A percentile compares a stretch with the other conserved stretches of the same genome.
Evolutionary conservation across 139 green algal species (phyloP).

Genomic region (Gonium pectorale): DNA sequence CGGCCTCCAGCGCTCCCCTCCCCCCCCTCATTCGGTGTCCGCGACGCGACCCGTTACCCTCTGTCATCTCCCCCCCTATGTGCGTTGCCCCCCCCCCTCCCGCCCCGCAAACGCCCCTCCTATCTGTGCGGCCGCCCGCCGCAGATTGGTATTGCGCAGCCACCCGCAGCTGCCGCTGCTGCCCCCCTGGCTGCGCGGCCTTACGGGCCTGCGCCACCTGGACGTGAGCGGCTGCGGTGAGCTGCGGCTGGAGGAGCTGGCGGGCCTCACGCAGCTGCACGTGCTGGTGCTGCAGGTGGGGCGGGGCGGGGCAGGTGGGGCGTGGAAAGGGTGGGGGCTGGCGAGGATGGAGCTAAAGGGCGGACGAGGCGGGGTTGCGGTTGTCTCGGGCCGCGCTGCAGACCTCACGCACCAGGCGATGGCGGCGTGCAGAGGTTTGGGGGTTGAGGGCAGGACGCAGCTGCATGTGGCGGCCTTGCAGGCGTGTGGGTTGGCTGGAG

Average conservation of each 20-base stretch:
- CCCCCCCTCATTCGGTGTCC: too few species aligned
- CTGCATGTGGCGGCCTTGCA: too few species aligned
- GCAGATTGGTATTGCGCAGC: constrained; percentile 55
- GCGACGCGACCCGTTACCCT: too few species aligned
- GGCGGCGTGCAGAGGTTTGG: too few species aligned
- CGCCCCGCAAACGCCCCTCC: constrained; percentile 17
- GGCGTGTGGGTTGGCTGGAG: too few species aligned
- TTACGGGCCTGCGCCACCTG: constrained; percentile 34
- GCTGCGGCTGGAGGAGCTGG: constrained; percentile 46
- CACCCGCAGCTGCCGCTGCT: constrained; percentile 58
- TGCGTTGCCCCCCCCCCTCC: background rate
- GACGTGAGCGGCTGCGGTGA: constrained; percentile 57
- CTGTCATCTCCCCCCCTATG: too few species aligned
- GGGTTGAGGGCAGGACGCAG: too few species aligned
- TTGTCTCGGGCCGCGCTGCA: too few species aligned
- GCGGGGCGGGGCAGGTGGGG: background rate
- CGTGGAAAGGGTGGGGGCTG: background rate
- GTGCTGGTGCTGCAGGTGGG: constrained; percentile 66
- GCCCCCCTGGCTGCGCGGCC: constrained; percentile 46
- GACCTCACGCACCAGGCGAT: too few species aligned
- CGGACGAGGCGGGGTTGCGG: too few species aligned
- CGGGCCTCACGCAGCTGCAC: constrained; percentile 52
- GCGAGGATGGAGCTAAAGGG: too few species aligned
- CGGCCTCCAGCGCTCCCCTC: too few species aligned
- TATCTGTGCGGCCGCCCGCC: background rate